These are phyloP conservation scores for Sedum album DNA, from an alignment of 164 flowering plant genomes.

Conservation along the genomic window DNA sequence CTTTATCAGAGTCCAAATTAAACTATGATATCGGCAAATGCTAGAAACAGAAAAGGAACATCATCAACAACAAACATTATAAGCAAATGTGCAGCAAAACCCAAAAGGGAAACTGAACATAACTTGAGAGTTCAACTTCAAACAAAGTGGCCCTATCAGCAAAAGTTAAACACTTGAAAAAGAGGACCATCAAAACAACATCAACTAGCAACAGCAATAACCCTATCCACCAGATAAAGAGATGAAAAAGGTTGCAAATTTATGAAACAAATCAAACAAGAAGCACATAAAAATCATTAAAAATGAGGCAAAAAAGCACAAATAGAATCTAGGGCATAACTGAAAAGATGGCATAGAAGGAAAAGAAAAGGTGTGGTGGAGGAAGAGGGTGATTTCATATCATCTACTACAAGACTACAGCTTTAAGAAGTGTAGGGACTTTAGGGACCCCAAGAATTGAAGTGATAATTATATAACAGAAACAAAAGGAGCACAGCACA, in stretches of 20 bases:
- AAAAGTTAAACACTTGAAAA: not conserved
- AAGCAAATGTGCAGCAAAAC: slow-evolving; percentile 6
- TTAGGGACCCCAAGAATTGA: not conserved
- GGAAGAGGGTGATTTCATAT: not conserved
- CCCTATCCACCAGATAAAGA: too few species aligned
- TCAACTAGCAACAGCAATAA: not conserved
- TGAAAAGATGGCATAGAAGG: slow-evolving; percentile 1
- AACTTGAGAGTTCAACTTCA: not conserved
- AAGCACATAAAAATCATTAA: not conserved
- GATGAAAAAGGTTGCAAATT: not conserved
- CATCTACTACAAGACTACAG: not conserved
- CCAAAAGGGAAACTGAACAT: not conserved
- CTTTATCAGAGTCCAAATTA: not conserved
- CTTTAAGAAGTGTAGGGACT: not conserved
- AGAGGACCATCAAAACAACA: not conserved
- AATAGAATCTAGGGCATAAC: slow-evolving; percentile 3
- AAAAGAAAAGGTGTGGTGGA: not conserved
- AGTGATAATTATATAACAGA: not conserved
- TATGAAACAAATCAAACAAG: not conserved
- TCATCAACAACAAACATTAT: slow-evolving; percentile 1
- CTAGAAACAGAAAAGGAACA: slow-evolving; percentile 3
- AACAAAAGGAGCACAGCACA: slow-evolving; percentile 3
- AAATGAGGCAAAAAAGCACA: not conserved
- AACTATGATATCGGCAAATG: not conserved
- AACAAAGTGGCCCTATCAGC: slow-evolving; percentile 1